Percentiles rank a stretch among this genome's conserved stretches.
Conservation (phyloP, 768 basidiomycete genomes). For the Leucocoprinus sp. region DNA sequence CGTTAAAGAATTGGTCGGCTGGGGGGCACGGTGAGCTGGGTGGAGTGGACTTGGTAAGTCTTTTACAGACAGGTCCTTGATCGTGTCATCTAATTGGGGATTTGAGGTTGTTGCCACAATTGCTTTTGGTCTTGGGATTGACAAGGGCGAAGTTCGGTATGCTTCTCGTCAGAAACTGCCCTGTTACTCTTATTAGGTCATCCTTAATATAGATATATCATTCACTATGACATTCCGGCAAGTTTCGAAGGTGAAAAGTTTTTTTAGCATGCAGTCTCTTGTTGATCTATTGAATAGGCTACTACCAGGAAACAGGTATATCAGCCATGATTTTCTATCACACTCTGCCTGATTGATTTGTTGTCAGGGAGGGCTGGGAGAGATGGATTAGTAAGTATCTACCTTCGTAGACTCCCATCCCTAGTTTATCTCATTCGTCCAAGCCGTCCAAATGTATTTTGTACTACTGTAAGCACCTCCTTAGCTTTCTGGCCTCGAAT, state of each 20-base stretch:
- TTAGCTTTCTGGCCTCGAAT: neutral
- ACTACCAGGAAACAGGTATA: constrained; percentile 80
- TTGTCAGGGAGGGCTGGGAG: constrained; percentile 66
- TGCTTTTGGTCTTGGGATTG: constrained; percentile 84
- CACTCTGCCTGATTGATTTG: constrained; percentile 3
- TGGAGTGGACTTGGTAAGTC: constrained; percentile 55
- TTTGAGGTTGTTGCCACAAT: constrained; percentile 70
- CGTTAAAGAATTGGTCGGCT: constrained; percentile 50
- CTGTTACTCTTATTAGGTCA: neutral
- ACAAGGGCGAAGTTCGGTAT: constrained; percentile 71
- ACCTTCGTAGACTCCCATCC: neutral
- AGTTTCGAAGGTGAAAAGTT: constrained; percentile 64
- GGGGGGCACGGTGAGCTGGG: constrained; percentile 40
- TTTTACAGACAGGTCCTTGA: neutral
- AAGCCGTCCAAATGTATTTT: constrained; percentile 76
- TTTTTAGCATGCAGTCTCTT: constrained; percentile 1
- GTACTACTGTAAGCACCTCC: constrained; percentile 59
- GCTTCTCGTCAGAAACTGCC: constrained; percentile 1
- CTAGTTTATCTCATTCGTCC: neutral
- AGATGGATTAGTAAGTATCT: constrained; percentile 51
- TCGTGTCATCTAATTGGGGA: neutral
- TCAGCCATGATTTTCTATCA: neutral
- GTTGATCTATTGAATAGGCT: constrained; percentile 36
- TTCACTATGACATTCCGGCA: constrained; percentile 78
- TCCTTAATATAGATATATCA: constrained; percentile 45